Percentiles rank a stretch among this genome's conserved stretches.
Conservation (phyloP, 805 yeast species). For the Metschnikowia vanudenii region DNA sequence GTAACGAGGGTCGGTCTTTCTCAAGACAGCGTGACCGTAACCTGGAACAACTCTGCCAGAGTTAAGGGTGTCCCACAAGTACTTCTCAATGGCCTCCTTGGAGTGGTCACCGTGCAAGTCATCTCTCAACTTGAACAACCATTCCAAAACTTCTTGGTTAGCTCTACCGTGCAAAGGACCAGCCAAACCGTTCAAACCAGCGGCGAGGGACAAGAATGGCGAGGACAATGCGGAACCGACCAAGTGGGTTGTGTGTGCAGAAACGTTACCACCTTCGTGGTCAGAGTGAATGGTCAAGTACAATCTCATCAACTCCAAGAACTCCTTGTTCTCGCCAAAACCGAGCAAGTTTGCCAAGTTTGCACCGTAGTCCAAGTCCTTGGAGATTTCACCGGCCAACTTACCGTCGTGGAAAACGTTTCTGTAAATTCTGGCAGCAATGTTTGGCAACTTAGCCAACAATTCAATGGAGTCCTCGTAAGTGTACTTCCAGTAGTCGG, state of each 20-base stretch:
- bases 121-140: slow-evolving; percentile 63
- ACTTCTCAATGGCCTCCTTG: slow-evolving; percentile 55
- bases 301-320: slow-evolving; percentile 67
- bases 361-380: slow-evolving; percentile 65
- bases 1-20: slow-evolving; percentile 82
- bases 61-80: slow-evolving; percentile 70
- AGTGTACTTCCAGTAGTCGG: slow-evolving; percentile 72
- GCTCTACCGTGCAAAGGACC: slow-evolving; percentile 88
- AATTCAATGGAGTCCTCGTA: slow-evolving; percentile 70
- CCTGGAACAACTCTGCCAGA: slow-evolving; percentile 83
- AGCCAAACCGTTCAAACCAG: slow-evolving; percentile 80
- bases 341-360: slow-evolving; percentile 69
- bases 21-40: slow-evolving; percentile 83
- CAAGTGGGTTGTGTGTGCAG: slow-evolving; percentile 78
- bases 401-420: slow-evolving; percentile 57
- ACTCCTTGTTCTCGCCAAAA: slow-evolving; percentile 53
- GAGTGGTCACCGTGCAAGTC: slow-evolving; percentile 60
- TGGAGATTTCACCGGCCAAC: slow-evolving; percentile 51
- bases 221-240: slow-evolving; percentile 81
- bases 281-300: slow-evolving; percentile 76
- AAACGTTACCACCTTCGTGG: slow-evolving; percentile 83
- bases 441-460: slow-evolving; percentile 70
- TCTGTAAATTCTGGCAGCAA: slow-evolving; percentile 73
- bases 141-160: slow-evolving; percentile 79
- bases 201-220: slow-evolving; percentile 71